Evolutionary conservation across 768 basidiomycete species (phyloP).

Genomic region (Paxillus ammoniavirescens): DNA sequence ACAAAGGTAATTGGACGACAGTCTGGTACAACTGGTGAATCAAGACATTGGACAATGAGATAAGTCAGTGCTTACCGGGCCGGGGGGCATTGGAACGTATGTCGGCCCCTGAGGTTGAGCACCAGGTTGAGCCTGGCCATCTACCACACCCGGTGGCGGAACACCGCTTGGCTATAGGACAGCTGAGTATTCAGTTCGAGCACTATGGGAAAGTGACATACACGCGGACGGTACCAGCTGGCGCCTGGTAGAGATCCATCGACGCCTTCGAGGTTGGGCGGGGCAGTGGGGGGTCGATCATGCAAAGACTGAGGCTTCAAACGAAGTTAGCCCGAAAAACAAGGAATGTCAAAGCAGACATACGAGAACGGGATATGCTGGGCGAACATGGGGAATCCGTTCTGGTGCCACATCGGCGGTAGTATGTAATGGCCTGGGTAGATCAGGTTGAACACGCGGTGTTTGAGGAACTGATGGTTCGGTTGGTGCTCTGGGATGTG

Average conservation of each 20-base stretch:
- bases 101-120: conserved; percentile 26
- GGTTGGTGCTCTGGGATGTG: neutral
- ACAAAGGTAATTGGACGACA: conserved; percentile 61
- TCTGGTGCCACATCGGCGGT: conserved; percentile 5
- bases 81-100: conserved; percentile 48
- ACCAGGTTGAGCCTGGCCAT: conserved; percentile 12
- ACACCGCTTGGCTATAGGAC: conserved; percentile 16
- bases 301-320: conserved; percentile 22
- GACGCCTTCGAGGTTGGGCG: conserved; percentile 14
- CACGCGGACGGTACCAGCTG: conserved; percentile 27
- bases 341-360: neutral
- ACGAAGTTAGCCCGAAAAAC: conserved; percentile 2
- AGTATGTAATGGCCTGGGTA: conserved; percentile 6
- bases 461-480: neutral
- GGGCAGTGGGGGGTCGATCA: conserved; percentile 26
- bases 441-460: conserved; percentile 8
- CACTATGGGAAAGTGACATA: conserved; percentile 7
- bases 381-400: conserved; percentile 20
- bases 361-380: conserved; percentile 24
- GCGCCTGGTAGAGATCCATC: conserved; percentile 13
- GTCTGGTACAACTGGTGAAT: conserved; percentile 38
- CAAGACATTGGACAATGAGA: neutral
- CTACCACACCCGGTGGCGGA: conserved; percentile 28
- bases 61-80: conserved; percentile 44
- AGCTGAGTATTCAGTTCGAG: neutral